A percentile compares a stretch with the other conserved stretches of the same genome.
phyloP scores from a whole-genome alignment of 306 rosid species.

The Argentina anserina region DNA sequence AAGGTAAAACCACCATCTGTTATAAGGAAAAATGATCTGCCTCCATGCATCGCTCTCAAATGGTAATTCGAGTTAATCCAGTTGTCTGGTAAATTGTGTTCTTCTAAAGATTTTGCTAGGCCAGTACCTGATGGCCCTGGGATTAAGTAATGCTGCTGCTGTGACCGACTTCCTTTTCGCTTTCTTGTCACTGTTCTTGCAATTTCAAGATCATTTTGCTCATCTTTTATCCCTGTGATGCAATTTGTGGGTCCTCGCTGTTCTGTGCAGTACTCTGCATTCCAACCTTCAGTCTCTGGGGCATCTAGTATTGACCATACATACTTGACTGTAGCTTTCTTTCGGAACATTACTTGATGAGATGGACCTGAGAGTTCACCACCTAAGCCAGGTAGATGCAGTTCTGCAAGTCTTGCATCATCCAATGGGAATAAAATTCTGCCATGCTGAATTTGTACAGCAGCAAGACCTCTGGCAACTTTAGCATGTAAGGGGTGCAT shows the following conservation, averaged over 20 bases:
- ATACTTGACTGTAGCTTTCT: conserved; percentile 49
- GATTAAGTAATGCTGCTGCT: conserved; percentile 50
- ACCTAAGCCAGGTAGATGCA: conserved; percentile 69
- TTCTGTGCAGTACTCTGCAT: conserved; percentile 82
- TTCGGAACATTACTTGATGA: conserved; percentile 38
- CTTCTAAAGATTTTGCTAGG: conserved; percentile 38
- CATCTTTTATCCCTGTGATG: conserved; percentile 64
- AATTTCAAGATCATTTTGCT: conserved; percentile 45
- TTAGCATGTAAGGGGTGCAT: conserved; percentile 69
- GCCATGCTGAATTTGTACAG: conserved; percentile 66
- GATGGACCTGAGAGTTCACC: conserved; percentile 76
- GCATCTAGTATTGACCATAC: conserved; percentile 78
- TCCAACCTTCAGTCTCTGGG: conserved; percentile 97
- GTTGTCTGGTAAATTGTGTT: conserved; percentile 38
- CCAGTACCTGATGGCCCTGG: conserved; percentile 25
- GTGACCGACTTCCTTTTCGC: conserved; percentile 60
- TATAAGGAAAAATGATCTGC: conserved; percentile 69
- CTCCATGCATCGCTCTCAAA: conserved; percentile 68
- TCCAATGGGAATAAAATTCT: conserved; percentile 61
- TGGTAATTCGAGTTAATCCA: conserved; percentile 65
- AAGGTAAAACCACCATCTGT: conserved; percentile 65
- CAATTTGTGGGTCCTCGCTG: conserved; percentile 82
- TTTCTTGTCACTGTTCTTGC: conserved; percentile 47
- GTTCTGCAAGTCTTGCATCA: conserved; percentile 85
- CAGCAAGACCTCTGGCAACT: conserved; percentile 71